These are phyloP conservation scores for Anacardium occidentale DNA, from an alignment of 345 rosid species.

Conservation along the genomic window DNA sequence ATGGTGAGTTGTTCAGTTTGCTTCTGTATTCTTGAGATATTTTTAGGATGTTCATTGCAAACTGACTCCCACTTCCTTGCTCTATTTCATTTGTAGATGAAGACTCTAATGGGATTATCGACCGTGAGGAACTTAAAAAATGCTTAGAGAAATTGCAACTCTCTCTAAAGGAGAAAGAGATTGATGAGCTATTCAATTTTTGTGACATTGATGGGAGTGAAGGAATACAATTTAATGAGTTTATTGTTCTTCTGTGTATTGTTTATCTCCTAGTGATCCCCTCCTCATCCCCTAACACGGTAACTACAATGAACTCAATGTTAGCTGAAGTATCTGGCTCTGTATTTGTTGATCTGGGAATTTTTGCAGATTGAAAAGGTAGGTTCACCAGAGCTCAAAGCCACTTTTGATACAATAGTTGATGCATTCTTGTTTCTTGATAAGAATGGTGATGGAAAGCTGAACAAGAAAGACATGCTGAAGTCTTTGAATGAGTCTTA, in stretches of 20 bases:
- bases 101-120: conserved; percentile 67
- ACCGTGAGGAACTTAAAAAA: conserved; percentile 59
- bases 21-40: conserved; percentile 1
- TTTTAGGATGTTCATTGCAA: not conserved
- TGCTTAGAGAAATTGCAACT: conserved; percentile 62
- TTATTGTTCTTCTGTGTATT: conserved; percentile 75
- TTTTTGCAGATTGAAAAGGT: conserved; percentile 43
- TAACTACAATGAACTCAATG: conserved; percentile 22
- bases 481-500: conserved; percentile 65
- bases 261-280: conserved; percentile 62
- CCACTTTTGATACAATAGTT: conserved; percentile 66
- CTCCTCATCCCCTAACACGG: conserved; percentile 37
- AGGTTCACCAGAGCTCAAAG: conserved; percentile 52
- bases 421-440: conserved; percentile 82
- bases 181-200: conserved; percentile 66
- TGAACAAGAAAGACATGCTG: conserved; percentile 67
- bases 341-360: conserved; percentile 16
- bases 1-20: conserved; percentile 41
- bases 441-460: conserved; percentile 71
- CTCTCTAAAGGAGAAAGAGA: conserved; percentile 54
- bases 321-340: not conserved
- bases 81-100: conserved; percentile 44
- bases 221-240: conserved; percentile 84
- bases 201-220: conserved; percentile 78
- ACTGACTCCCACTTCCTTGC: conserved; percentile 5